Conservation (phyloP, 108 stramenopile species). For the Cylindrotheca fusiformis region DNA sequence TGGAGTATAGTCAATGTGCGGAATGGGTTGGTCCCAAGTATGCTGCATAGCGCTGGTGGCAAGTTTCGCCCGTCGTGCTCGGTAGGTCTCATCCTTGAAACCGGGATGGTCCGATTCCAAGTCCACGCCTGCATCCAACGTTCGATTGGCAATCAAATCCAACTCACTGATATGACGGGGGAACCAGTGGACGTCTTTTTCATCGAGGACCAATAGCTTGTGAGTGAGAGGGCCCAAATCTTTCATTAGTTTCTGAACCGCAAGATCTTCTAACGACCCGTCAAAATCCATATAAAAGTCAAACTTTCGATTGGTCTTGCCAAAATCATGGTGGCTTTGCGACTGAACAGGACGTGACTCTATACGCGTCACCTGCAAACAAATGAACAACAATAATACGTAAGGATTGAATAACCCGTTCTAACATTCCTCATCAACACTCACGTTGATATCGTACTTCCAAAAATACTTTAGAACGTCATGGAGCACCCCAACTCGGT, state of each 20-base stretch:
- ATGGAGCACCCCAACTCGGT: conserved; percentile 85
- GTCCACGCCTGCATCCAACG: conserved; percentile 83
- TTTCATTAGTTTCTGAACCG: conserved; percentile 54
- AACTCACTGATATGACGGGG: conserved; percentile 90
- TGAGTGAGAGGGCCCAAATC: conserved; percentile 50
- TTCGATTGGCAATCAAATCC: conserved; percentile 86
- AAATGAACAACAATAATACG: no score
- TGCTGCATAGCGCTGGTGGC: conserved; percentile 66
- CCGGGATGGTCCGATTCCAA: conserved; percentile 89
- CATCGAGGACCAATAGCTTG: conserved; percentile 78
- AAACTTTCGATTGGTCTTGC: conserved; percentile 38
- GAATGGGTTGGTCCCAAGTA: conserved; percentile 73
- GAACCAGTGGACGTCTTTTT: conserved; percentile 91
- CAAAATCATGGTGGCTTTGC: not conserved
- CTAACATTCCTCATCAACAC: no score
- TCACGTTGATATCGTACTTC: conserved; percentile 93
- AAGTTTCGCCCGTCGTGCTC: conserved; percentile 71
- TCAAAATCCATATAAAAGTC: conserved; percentile 87
- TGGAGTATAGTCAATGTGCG: conserved; percentile 81
- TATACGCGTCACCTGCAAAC: conserved; percentile 83
- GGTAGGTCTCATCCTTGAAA: conserved; percentile 85
- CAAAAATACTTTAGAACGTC: conserved; percentile 88
- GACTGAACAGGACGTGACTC: conserved; percentile 71
- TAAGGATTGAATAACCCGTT: no score
- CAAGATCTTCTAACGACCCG: conserved; percentile 41